Evolutionary conservation across 2,329 filamentous ascomycete genomes (phyloP), one percentile per base, ranked within the genome.

Genomic region (Boeremia lycopersici): DNA sequence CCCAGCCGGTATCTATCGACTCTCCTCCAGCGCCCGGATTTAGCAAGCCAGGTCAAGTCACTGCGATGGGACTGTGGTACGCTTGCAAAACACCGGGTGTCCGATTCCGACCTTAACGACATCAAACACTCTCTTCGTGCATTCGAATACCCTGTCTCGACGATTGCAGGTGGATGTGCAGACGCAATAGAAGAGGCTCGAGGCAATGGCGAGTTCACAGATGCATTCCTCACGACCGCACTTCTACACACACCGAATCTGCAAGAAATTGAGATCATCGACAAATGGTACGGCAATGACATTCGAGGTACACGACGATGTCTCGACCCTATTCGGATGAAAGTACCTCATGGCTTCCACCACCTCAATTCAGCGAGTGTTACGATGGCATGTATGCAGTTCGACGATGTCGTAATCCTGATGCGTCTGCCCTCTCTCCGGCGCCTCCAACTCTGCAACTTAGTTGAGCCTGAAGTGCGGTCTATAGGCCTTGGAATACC

Each of bases 251-350:
- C 47, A 36, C 52, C 46, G 4, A 26, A 47, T 17, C 3, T 55
- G 3, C n/a, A 42, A 25, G 41, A 46, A 2, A 25, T 55, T 8
- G 47, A 55, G 12, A 13, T 55, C 34, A 38, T 55, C 28, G 52
- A 55, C 47, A 50, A 49, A 38, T 55, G 52, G 52, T 55, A 55
- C 31, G 52, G 52, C 42, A 42, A 55, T 31, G 42, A 55, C 13
- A 31, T 55, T 5, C 46, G 52, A 30, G 33, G 35, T 12, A 38
- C 35, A 6, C 36, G 52, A n/a, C 40, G 47, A 25, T 55, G 52
- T 46, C 33, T 55, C 4, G 52, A 55, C 10, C 52, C 52, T 2
- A 50, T 55, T 4, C 52, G 52, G 6, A 55, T 55, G 52, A 50
- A 40, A 15, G 52, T 42, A 0, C 41, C 46, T 5, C 52, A 55